Conservation (phyloP, 495 filamentous ascomycete genomes). For the Penicillium robsamsonii region DNA sequence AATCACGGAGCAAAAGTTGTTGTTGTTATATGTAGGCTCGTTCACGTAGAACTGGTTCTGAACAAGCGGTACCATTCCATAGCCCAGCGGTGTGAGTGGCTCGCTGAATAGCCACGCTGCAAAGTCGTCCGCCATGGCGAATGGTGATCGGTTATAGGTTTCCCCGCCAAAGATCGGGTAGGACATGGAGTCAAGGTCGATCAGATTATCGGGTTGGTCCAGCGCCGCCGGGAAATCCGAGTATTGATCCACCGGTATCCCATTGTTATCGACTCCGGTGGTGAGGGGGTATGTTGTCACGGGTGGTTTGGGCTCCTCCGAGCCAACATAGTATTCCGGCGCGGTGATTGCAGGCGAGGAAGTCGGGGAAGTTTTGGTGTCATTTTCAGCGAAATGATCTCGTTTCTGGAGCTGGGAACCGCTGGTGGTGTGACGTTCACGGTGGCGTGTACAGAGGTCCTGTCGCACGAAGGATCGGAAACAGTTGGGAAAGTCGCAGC, state of each 20-base stretch:
- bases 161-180: conserved; percentile 85
- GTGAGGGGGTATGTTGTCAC: conserved; percentile 29
- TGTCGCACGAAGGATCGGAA: conserved; percentile 89
- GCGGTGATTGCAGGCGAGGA: conserved; percentile 24
- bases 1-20: conserved; percentile 37
- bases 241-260: conserved; percentile 27
- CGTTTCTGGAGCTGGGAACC: conserved; percentile 93
- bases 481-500: conserved; percentile 91
- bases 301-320: conserved; percentile 16
- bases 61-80: conserved; percentile 40
- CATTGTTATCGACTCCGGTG: conserved; percentile 26
- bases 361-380: conserved; percentile 20
- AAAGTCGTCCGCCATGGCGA: conserved; percentile 88
- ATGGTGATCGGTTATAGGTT: conserved; percentile 78
- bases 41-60: conserved; percentile 43
- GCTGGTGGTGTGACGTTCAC: conserved; percentile 92
- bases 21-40: conserved; percentile 38
- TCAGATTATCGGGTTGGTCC: conserved; percentile 20
- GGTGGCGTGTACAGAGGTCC: conserved; percentile 89
- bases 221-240: conserved; percentile 24
- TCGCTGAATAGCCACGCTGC: conserved; percentile 88
- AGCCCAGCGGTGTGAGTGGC: conserved; percentile 37
- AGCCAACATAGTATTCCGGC: conserved; percentile 21
- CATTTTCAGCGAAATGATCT: conserved; percentile 51
- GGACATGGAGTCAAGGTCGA: conserved; percentile 61